Evolutionary conservation across 371 early-diverging fungal genomes (phyloP).

Genomic region (Mucor sp.): DNA sequence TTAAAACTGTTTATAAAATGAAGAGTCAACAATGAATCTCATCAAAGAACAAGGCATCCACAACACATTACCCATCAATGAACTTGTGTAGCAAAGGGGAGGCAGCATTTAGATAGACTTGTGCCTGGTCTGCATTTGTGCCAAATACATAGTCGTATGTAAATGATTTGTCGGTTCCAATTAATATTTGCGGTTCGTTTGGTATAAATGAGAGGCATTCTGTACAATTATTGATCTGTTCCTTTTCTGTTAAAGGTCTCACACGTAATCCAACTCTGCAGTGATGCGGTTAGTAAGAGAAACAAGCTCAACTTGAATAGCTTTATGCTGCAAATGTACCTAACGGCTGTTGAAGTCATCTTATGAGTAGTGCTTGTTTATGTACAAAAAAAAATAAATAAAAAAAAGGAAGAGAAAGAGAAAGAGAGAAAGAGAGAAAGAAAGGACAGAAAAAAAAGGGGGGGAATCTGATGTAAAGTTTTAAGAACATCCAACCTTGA

Average conservation of each 20-base stretch:
- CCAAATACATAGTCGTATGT: constrained; percentile 90
- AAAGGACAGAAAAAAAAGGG: constrained; percentile 1
- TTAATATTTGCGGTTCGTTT: constrained; percentile 66
- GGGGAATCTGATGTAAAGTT: constrained; percentile 2
- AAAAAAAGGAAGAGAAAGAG: neutral
- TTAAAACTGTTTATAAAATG: constrained; percentile 58
- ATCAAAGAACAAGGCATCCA: neutral
- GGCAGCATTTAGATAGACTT: constrained; percentile 75
- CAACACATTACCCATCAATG: constrained; percentile 75
- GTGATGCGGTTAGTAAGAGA: neutral
- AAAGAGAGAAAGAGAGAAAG: neutral
- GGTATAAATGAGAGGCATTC: constrained; percentile 76
- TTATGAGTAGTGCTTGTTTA: neutral
- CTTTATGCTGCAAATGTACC: constrained; percentile 24
- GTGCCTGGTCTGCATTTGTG: constrained; percentile 66
- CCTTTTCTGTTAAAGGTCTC: constrained; percentile 80
- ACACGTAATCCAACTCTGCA: constrained; percentile 81
- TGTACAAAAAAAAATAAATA: neutral
- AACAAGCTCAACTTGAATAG: neutral
- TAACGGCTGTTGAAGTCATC: constrained; percentile 47
- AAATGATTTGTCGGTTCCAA: constrained; percentile 77
- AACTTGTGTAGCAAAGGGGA: constrained; percentile 82
- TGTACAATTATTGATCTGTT: constrained; percentile 68
- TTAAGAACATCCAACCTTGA: constrained; percentile 5
- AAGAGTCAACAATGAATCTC: neutral